Base-by-base conservation (phyloP, 1,284 basidiomycete species). In the Phylloboletellus chloephorus region DNA sequence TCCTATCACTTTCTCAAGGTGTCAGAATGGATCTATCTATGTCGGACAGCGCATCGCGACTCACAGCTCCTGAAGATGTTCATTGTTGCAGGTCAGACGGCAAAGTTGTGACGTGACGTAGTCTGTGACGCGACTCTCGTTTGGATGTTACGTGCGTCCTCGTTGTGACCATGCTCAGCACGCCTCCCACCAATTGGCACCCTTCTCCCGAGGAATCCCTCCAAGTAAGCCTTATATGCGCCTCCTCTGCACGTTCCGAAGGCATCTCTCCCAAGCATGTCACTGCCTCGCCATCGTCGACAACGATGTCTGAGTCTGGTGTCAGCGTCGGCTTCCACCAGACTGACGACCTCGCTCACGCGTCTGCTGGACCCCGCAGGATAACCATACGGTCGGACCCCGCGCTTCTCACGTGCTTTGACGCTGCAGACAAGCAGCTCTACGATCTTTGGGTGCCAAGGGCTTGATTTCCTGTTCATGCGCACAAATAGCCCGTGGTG, bases 61-160 rank as follows among this genome's bases (percentile, higher is more conserved):
- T 68, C 56, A 93, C 91, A 66, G 62, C 80, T 92, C 67, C 80
- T 85, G 68, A 87, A 78, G 64, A 87, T 75, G 61, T 84, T 84
- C 83, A 86, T 87, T 53, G 60, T 68, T 63, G 60, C 38, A 48
- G 41, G 40, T 44, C 44, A 32, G 31, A 50, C 41, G 38, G 33
- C 11, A 15, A 32, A 58, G 47, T 30, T 47, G 61, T 63, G 52
- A 64, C 53, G 56, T 64, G 44, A 64, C 54, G n/a, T 40, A 20
- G 22, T 5, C 24, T n/a, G 56, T 57, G 51, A 56, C 58, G 39
- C 38, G 34, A 31, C 25, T 19, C 25, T 23, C 32, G 23, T n/a
- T n/a, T n/a, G n/a, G n/a, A n/a, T n/a, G n/a, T n/a, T n/a, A n/a
- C n/a, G n/a, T n/a, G 2, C 21, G 4, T 23, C 7, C 24, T 24